These are phyloP conservation scores for Cutaneotrichosporon cyanovorans DNA, from an alignment of 1,284 basidiomycete species.

Conservation along the genomic window DNA sequence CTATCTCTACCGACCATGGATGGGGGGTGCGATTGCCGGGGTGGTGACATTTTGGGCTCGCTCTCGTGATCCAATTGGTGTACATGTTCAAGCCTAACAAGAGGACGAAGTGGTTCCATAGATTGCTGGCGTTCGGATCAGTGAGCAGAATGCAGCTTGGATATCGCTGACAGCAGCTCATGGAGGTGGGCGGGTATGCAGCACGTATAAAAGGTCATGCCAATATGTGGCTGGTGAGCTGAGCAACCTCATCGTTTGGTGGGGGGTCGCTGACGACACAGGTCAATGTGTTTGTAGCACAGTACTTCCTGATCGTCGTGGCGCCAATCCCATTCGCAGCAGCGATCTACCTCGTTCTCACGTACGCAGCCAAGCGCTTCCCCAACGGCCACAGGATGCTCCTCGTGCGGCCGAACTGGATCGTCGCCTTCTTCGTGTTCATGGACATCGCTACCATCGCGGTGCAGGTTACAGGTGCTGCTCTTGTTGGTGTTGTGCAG, in stretches of 20 bases:
- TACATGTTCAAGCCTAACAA: conserved; percentile 19
- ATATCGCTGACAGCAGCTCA: conserved; percentile 16
- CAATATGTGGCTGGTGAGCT: conserved; percentile 23
- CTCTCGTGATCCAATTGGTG: conserved; percentile 27
- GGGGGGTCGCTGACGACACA: no score
- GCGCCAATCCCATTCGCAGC: conserved; percentile 45
- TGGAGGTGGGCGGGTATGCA: conserved; percentile 36
- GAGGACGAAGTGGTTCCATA: conserved; percentile 22
- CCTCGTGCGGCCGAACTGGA: conserved; percentile 26
- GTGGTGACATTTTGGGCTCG: conserved; percentile 32
- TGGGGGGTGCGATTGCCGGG: conserved; percentile 32
- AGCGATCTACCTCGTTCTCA: conserved; percentile 41
- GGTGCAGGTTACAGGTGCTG: conserved; percentile 45
- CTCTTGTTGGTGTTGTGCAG: conserved; percentile 46
- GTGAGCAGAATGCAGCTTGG: conserved; percentile 17
- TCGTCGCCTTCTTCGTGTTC: conserved; percentile 40
- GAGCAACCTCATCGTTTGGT: not conserved
- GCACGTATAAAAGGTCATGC: conserved; percentile 22
- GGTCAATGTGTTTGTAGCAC: conserved; percentile 24
- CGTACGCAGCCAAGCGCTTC: conserved; percentile 27
- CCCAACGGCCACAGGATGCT: conserved; percentile 22
- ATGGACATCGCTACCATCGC: conserved; percentile 39
- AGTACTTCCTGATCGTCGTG: conserved; percentile 48
- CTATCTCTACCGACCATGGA: conserved; percentile 42
- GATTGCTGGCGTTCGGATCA: conserved; percentile 19